Evolutionary conservation across 2,329 filamentous ascomycete genomes (phyloP), one percentile per base, ranked within the genome.

Genomic region (Aspergillus udagawae): DNA sequence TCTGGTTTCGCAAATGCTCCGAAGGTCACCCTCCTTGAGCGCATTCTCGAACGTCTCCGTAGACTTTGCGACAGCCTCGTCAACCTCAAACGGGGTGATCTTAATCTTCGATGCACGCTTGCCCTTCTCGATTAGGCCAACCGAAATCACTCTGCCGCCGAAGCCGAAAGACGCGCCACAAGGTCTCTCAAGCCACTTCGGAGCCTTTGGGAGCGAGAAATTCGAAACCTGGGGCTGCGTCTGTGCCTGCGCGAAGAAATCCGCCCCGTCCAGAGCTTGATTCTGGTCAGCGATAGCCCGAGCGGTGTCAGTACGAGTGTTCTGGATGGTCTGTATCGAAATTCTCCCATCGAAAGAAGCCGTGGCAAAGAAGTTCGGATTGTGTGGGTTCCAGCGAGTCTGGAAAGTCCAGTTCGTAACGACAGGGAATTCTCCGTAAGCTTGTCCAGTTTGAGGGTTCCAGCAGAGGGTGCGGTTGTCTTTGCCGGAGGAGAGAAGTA

Each of bases 351-450:
- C 94, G 65, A 97, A 97, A 2, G 93, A 96, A 9, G 95, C 94
- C 20, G 94, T 97, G 20, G 95, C 95, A 51, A 93, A 91, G 57
- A 99, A 81, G 70, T 87, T 90, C 10, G 94, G 93, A 74, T 99
- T 96, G 65, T 90, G 87, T 29, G 94, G 94, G 73, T 96, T 92
- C 83, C 95, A 97, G 60, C 88, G 85, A 4, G 94, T 96, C 71
- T 93, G 87, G 80, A 99, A 99, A 5, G 92, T 96, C 93, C 94
- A 99, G 75, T 97, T 99, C n/a, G 93, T 97, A 54, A 96, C 92
- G 67, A 97, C 91, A 4, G 93, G 92, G 70, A 97, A 93, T 75
- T 97, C 93, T 63, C 95, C 94, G 62, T 92, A 89, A 12, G 85
- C 82, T 70, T 94, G 86, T 53, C 93, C 93, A 2, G 89, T 96